Base-by-base conservation (phyloP, 129 eudicot genomes). In the carrot (Daucus carota) region DNA sequence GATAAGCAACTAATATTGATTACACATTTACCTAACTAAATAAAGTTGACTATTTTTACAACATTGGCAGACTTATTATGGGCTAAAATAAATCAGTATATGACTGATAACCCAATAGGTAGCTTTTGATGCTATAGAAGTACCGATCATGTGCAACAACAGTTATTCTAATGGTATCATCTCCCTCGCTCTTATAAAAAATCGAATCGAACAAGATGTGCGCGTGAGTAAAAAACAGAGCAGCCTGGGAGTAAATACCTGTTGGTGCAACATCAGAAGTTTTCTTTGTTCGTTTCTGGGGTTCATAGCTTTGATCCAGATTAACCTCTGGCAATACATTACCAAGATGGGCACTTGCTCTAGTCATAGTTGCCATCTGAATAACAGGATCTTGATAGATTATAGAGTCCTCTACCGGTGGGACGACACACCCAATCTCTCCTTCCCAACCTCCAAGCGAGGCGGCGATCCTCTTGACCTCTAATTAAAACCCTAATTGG, bases 331-430 rank as follows among this genome's bases (percentile, higher is more conserved):
- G 99, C 79, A 89, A 92, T 74, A 92, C 96, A 85, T 91, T 88
- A 74, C 97, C 94, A 78, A 95, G 96, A 33, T 97, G 96, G 28
- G 99, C 97, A 68, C 97, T 95, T 33, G 97, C 97, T 68, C 99
- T 83, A 62, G 99, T 88, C 84, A 86, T 45, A 76, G 93, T 59
- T 44, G 83, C 79, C 83, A 73, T 76, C 76, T 88, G 97, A 47
- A 81, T 83, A 80, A 95, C 89, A 43, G 96, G 93, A 86, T 85
- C 70, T 73, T 83, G 84, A 24, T 81, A 88, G 50, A 89, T 77
- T 46, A 77, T 32, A 78, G 85, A 76, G n/a, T 84, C 90, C 14
- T 73, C 86, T n/a, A n/a, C n/a, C n/a, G n/a, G n/a, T n/a, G n/a
- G n/a, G n/a, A n/a, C n/a, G n/a, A n/a, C n/a, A n/a, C n/a, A n/a